phyloP scores from a whole-genome alignment of 208 protist species.

The Trichomonas vaginalis region DNA sequence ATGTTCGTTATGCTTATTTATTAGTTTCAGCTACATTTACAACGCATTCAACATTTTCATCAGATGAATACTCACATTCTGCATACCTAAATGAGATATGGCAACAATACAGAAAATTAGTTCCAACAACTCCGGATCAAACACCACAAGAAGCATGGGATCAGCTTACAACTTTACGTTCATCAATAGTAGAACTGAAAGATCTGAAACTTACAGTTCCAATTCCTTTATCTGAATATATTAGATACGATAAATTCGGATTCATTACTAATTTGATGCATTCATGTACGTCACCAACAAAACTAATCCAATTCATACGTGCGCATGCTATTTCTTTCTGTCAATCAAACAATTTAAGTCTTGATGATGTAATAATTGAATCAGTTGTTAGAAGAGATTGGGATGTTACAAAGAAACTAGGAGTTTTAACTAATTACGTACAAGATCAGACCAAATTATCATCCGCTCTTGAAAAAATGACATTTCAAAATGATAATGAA shows the following conservation, averaged over 20 bases:
- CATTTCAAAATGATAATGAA: neutral
- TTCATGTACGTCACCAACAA: neutral
- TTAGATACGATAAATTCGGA: neutral
- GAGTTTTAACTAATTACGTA: neutral
- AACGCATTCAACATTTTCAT: neutral
- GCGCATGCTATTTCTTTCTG: neutral
- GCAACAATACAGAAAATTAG: neutral
- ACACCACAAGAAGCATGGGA: neutral
- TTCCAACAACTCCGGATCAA: neutral
- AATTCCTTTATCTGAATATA: neutral
- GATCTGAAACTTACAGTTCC: neutral
- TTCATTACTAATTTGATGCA: neutral
- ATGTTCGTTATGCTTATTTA: slow-evolving; percentile 1
- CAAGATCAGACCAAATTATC: neutral
- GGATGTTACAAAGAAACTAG: neutral
- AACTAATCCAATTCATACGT: neutral
- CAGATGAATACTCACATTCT: neutral
- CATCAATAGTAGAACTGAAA: neutral
- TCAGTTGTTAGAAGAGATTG: neutral
- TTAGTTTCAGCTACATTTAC: neutral
- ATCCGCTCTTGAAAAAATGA: neutral
- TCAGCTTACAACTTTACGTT: neutral
- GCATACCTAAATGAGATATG: neutral
- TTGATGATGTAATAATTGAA: neutral
- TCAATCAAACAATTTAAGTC: neutral